A percentile compares a stretch with the other conserved stretches of the same genome.
Conservation (phyloP, 352 stramenopile genomes). For the Globisporangium uncinulatum region DNA sequence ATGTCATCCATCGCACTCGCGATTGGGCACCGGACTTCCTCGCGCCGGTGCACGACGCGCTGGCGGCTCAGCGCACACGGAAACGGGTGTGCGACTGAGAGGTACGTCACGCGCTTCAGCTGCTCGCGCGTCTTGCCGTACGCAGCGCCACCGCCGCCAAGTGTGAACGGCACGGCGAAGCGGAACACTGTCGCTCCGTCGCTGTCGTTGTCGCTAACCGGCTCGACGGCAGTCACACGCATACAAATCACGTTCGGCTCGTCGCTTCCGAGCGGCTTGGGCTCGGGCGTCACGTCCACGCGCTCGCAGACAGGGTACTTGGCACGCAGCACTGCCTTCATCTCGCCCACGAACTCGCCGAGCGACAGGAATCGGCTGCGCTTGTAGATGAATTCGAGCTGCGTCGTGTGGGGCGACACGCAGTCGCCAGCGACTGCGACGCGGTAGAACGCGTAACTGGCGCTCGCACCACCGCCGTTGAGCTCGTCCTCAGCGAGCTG, state of each 20-base stretch:
- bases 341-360: slow-evolving; percentile 57
- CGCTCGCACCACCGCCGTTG: background rate
- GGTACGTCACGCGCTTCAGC: slow-evolving; percentile 58
- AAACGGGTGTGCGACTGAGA: slow-evolving; percentile 38
- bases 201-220: background rate
- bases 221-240: slow-evolving; percentile 27
- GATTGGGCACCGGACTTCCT: slow-evolving; percentile 56
- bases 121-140: slow-evolving; percentile 68
- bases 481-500: slow-evolving; percentile 23
- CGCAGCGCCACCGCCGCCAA: slow-evolving; percentile 17
- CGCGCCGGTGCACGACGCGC: slow-evolving; percentile 24
- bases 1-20: slow-evolving; percentile 80
- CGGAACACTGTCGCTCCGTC: slow-evolving; percentile 20
- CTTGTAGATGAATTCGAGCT: slow-evolving; percentile 70
- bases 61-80: slow-evolving; percentile 49
- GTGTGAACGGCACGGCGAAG: slow-evolving; percentile 53
- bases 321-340: slow-evolving; percentile 45
- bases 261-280: slow-evolving; percentile 33
- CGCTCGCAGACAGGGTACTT: slow-evolving; percentile 53
- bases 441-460: slow-evolving; percentile 43
- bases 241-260: slow-evolving; percentile 61
- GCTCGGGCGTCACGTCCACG: slow-evolving; percentile 50
- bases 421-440: slow-evolving; percentile 48
- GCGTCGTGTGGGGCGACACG: slow-evolving; percentile 32
- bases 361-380: slow-evolving; percentile 60